Conservation (phyloP, 1,284 basidiomycete species). For the Ceratobasidium sp. region DNA sequence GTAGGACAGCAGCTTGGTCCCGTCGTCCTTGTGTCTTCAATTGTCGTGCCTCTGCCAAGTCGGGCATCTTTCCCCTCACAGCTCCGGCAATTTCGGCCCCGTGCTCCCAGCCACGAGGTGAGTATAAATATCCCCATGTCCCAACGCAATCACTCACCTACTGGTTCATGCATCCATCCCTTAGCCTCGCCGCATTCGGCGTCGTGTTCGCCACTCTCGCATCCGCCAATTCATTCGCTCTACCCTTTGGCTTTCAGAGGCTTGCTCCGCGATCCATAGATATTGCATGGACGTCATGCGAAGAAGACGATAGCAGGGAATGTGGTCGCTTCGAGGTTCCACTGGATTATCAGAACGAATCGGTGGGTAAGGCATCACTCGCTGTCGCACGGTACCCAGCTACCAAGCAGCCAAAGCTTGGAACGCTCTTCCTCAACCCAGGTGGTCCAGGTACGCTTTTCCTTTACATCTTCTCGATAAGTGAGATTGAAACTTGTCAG, state of each 20-base stretch:
- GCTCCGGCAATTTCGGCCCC: neutral
- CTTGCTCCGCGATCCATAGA: neutral
- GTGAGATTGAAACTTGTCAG: neutral
- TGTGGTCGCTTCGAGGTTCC: conserved; percentile 43
- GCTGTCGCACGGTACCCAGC: conserved; percentile 29
- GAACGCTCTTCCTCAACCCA: conserved; percentile 43
- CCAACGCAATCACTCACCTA: neutral
- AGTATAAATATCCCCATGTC: neutral
- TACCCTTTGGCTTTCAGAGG: neutral
- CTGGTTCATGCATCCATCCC: neutral
- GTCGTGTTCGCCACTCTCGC: neutral
- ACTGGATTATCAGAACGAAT: conserved; percentile 35
- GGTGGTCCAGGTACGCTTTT: conserved; percentile 16
- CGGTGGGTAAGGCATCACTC: conserved; percentile 36
- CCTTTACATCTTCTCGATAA: neutral
- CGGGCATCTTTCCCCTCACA: neutral
- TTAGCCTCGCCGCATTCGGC: neutral
- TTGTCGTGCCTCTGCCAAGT: too few species aligned
- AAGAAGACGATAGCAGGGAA: neutral
- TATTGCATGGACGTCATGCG: neutral
- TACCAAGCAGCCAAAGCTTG: conserved; percentile 20
- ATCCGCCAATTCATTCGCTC: conserved; percentile 2
- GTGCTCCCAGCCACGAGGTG: neutral
- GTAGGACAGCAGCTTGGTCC: too few species aligned
- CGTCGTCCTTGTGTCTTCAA: too few species aligned